Base-by-base conservation (phyloP, 257 asterid species). In the Nicotiana attenuata region DNA sequence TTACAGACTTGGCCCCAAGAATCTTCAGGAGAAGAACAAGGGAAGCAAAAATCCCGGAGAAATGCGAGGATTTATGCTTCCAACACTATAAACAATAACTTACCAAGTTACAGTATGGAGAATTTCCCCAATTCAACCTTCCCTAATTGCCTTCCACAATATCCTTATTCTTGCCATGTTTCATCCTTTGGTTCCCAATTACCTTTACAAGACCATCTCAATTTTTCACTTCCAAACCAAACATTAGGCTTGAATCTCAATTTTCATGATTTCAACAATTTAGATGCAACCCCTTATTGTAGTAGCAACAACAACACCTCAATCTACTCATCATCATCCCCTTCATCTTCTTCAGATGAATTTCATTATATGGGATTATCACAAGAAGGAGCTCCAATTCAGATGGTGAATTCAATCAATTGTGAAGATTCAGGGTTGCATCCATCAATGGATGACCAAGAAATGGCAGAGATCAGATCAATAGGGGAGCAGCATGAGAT, bases 391-490 rank as follows among this genome's bases (percentile, higher is more conserved):
- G 78, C 33, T 71, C 78, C 78, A 19, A 77, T 78, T 81, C 85
- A 80, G 33, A 82, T 47, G 84, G 82, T 86, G 17, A 88, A 87
- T 45, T 85, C 67, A 3, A 10, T 47, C 71, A 63, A 69, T 20
- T 47, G 24, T 35, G 80, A 83, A 31, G 93, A 90, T 84, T 88
- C 84, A 0, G 92, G 90, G 65, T 64, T 94, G 89, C 97, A 93
- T 87, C 90, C 85, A 56, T 89, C 91, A 13, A 89, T 93, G 96
- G 99, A 94, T 83, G 99, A 91, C n/a, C 86, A 89, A 82, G 98
- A 94, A 88, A 89, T 96, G 89, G 97, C 94, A 10, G 98, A 96
- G 90, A 94, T 94, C 67, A 89, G 95, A 86, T 96, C 99, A 61
- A 90, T 94, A 11, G 98, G 99, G 28, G 97, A 94, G 79, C 97